A percentile compares a stretch with the other conserved stretches of the same genome.
These are phyloP conservation scores for Caloboletus firmus DNA, from an alignment of 1,284 basidiomycete genomes.

Conservation along the genomic window DNA sequence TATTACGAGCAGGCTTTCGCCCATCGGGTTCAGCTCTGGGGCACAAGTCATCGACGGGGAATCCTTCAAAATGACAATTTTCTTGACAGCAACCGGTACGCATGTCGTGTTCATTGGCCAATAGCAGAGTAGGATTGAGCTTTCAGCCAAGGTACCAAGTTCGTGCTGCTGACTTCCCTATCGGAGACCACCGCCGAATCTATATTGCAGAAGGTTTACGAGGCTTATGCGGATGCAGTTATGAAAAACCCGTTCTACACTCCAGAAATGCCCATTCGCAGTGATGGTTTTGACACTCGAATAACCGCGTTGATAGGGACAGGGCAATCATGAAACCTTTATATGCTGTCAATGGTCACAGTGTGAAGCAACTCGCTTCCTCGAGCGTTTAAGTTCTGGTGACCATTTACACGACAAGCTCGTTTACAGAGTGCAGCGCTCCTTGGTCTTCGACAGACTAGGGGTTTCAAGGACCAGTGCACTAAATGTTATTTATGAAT, in stretches of 20 bases:
- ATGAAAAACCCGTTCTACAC: slow-evolving; percentile 99
- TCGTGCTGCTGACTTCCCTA: slow-evolving; percentile 85
- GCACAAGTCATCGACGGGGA: slow-evolving; percentile 94
- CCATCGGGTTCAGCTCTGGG: slow-evolving; percentile 80
- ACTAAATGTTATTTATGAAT: not conserved
- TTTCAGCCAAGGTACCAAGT: slow-evolving; percentile 82
- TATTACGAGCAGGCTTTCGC: slow-evolving; percentile 90
- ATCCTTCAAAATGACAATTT: slow-evolving; percentile 86
- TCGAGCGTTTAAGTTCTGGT: not conserved
- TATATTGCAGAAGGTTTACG: slow-evolving; percentile 81
- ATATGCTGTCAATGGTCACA: not conserved
- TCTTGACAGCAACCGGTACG: slow-evolving; percentile 91
- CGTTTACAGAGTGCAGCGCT: not conserved
- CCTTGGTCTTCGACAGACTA: not conserved
- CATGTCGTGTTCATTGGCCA: slow-evolving; percentile 7
- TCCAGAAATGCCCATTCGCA: slow-evolving; percentile 97
- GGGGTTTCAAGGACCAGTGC: not conserved
- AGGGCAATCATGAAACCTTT: slow-evolving; percentile 33
- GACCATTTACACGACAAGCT: not conserved
- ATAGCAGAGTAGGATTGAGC: slow-evolving; percentile 1
- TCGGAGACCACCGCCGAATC: slow-evolving; percentile 74
- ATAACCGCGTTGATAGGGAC: slow-evolving; percentile 60
- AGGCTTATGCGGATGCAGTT: slow-evolving; percentile 88
- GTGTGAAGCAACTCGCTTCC: not conserved
- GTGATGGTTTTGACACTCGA: slow-evolving; percentile 82